Percentiles rank a stretch among this genome's conserved stretches.
Evolutionary conservation across 169 alveolate genomes (phyloP).

Genomic region (Nephromyces sp.): DNA sequence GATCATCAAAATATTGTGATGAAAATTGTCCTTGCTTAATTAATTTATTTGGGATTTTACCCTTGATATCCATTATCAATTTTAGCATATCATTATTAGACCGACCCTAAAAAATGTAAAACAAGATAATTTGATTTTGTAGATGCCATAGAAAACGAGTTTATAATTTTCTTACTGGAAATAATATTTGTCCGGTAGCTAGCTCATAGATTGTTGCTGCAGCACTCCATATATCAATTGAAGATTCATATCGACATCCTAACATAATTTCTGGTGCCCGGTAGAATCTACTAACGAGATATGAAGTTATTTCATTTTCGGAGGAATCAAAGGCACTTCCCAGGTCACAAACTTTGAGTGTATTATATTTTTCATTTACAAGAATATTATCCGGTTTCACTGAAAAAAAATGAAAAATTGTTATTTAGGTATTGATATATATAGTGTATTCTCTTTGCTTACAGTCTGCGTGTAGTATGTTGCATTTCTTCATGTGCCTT

Average conservation of each 20-base stretch:
- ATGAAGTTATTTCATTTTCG: conserved; percentile 78
- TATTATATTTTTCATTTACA: conserved; percentile 64
- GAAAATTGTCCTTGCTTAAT: conserved; percentile 72
- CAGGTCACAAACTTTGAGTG: conserved; percentile 87
- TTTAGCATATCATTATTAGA: conserved; percentile 90
- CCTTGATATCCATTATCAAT: conserved; percentile 85
- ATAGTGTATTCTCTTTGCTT: conserved; percentile 9
- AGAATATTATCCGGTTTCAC: conserved; percentile 92
- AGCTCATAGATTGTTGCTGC: conserved; percentile 91
- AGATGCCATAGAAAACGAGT: not conserved
- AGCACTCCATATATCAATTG: conserved; percentile 91
- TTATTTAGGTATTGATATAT: no score
- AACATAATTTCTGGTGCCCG: conserved; percentile 96
- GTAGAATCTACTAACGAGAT: conserved; percentile 87
- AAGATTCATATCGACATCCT: conserved; percentile 77
- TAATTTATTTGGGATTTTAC: conserved; percentile 81
- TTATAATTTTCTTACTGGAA: conserved; percentile 53
- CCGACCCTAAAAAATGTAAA: conserved; percentile 63
- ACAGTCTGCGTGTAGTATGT: conserved; percentile 73
- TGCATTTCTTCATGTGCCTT: conserved; percentile 57
- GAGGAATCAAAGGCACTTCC: conserved; percentile 84
- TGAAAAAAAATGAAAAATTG: conserved; percentile 12
- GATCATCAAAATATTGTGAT: conserved; percentile 68
- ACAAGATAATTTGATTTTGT: conserved; percentile 12
- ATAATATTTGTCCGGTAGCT: conserved; percentile 90